These are phyloP conservation scores for Nitzschia sp. DNA, from an alignment of 108 stramenopile species.

Conservation along the genomic window DNA sequence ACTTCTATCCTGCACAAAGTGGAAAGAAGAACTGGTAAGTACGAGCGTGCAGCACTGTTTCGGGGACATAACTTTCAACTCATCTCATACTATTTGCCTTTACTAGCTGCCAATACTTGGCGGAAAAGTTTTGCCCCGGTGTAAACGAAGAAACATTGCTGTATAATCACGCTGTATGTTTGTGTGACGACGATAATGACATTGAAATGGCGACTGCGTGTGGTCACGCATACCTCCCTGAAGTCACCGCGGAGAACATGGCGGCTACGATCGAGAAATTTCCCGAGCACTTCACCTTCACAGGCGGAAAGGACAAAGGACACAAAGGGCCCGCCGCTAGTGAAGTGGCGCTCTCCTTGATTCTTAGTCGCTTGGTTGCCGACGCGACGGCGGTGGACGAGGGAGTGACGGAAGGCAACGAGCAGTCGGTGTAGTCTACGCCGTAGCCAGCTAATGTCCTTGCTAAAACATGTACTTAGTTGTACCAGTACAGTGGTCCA, in stretches of 20 bases:
- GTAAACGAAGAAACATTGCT: slow-evolving; percentile 21
- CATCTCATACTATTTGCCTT: neutral
- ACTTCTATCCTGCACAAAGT: slow-evolving; percentile 67
- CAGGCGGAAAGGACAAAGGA: neutral
- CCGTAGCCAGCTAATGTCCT: too few relatives aligned
- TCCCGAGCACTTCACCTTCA: slow-evolving; percentile 36
- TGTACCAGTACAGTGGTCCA: too few relatives aligned
- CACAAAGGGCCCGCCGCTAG: neutral
- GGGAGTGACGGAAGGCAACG: neutral
- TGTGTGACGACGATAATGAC: slow-evolving; percentile 91
- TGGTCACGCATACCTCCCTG: slow-evolving; percentile 65
- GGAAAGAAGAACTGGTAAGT: slow-evolving; percentile 78
- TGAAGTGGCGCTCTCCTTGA: slow-evolving; percentile 1
- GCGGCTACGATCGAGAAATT: slow-evolving; percentile 14
- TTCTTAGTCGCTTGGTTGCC: neutral
- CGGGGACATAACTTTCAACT: neutral
- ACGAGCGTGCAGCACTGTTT: neutral
- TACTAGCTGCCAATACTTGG: slow-evolving; percentile 58
- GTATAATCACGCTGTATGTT: slow-evolving; percentile 47
- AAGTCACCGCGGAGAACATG: slow-evolving; percentile 60
- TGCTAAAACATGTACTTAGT: too few relatives aligned
- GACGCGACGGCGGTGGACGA: neutral
- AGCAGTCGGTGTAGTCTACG: too few relatives aligned
- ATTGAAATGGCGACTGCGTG: slow-evolving; percentile 85
- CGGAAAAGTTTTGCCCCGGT: slow-evolving; percentile 36